Evolutionary conservation across 352 stramenopile species (phyloP).

Genomic region (Phytophthora cryptogea): DNA sequence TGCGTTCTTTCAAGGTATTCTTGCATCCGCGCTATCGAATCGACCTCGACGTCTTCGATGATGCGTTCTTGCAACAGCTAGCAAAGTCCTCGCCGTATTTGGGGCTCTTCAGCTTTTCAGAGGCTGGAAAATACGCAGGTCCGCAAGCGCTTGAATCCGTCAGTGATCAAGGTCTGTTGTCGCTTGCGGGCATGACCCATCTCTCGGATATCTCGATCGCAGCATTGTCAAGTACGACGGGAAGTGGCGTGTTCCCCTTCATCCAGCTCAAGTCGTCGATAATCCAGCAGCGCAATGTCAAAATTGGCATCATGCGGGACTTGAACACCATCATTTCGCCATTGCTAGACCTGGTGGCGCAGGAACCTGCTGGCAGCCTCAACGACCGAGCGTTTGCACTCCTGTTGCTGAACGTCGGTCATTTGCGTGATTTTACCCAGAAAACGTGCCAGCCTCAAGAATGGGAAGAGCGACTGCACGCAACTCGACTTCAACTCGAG

Average conservation of each 20-base stretch:
- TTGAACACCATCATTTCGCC: constrained; percentile 40
- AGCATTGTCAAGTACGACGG: constrained; percentile 27
- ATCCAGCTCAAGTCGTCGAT: constrained; percentile 27
- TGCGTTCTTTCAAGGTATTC: constrained; percentile 41
- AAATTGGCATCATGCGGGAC: constrained; percentile 42
- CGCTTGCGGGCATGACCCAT: constrained; percentile 38
- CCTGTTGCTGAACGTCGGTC: constrained; percentile 41
- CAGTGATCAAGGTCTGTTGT: constrained; percentile 29
- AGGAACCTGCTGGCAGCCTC: constrained; percentile 29
- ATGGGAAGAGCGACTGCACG: constrained; percentile 34
- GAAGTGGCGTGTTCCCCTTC: constrained; percentile 33
- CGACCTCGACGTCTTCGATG: constrained; percentile 46
- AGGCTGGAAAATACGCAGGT: constrained; percentile 38
- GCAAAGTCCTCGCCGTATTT: constrained; percentile 32
- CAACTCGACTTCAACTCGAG: constrained; percentile 24
- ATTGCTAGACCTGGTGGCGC: constrained; percentile 31
- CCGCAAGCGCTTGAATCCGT: constrained; percentile 38
- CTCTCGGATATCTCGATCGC: constrained; percentile 46
- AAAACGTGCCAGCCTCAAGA: constrained; percentile 25
- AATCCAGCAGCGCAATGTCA: constrained; percentile 47
- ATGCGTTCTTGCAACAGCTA: constrained; percentile 38
- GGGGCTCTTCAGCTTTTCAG: constrained; percentile 39
- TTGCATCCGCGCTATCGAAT: constrained; percentile 42
- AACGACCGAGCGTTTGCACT: constrained; percentile 35
- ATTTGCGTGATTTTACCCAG: constrained; percentile 32